Base-by-base conservation (phyloP, 2,329 filamentous ascomycete species). In the Clonostachys rosea region DNA sequence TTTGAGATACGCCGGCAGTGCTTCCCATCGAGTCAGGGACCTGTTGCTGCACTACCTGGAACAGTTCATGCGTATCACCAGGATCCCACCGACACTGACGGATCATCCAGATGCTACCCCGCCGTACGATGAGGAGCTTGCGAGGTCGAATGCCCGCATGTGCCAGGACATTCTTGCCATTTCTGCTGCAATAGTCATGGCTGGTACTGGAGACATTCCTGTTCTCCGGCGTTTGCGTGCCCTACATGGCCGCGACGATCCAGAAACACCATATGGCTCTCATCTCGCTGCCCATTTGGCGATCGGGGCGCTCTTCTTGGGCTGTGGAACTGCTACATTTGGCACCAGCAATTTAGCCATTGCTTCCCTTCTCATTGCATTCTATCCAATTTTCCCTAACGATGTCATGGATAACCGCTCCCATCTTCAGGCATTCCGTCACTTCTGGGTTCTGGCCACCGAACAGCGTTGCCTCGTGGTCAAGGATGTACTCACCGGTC, bases 401-500 rank as follows among this genome's bases (percentile, higher is more conserved):
- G 86, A 83, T 33, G 89, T 97, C 3, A 87, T 95, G 58, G 94
- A 99, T 68, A 97, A 97, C 61, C 87, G 89, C 54, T 91, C 90
- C 11, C 94, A 99, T 59, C 76, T 99, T 6, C 94, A 99, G 70
- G 94, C 95, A 5, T 94, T 99, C 70, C 84, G 95, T 6, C 92
- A 99, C 66, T 88, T 99, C 60, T 99, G 94, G 94, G 92, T 96
- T 11, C 76, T 99, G 5, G 94, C 94, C 2, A 86, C 89, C 0
- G 94, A 99, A 59, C 83, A 90, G 10, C 82, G 95, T 45, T 97
- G 92, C 61, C 78, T 99, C 1, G 82, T 99, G 1, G 81, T 89
- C 16, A 88, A 92, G 51, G 94, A 99, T 56, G 80, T 94, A 4
- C 84, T 94, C 49, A 95, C 89, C 0, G 83, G 86, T 39, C 83